Conservation (phyloP, 306 rosid species). For the Medicago arabica region DNA sequence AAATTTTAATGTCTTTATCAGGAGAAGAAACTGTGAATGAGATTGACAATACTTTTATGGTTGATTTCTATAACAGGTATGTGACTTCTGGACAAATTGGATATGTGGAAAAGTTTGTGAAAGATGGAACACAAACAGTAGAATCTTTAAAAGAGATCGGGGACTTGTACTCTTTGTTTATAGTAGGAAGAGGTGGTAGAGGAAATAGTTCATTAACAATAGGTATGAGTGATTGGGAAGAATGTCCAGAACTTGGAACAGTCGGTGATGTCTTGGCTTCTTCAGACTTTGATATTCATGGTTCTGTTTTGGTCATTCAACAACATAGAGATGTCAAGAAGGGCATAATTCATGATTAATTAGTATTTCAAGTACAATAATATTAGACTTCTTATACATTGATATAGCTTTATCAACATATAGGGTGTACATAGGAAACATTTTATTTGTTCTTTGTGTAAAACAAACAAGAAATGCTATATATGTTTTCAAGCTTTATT, state of each 20-base stretch:
- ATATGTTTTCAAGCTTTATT: too few species aligned
- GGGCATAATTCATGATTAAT: constrained; percentile 48
- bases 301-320: constrained; percentile 83
- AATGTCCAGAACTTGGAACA: constrained; percentile 92
- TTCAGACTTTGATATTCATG: constrained; percentile 75
- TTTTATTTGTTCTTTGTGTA: too few species aligned
- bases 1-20: constrained; percentile 69
- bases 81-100: constrained; percentile 86
- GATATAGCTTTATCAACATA: too few species aligned
- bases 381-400: too few species aligned
- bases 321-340: constrained; percentile 81
- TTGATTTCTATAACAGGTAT: constrained; percentile 78
- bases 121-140: constrained; percentile 67
- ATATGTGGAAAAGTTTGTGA: constrained; percentile 80
- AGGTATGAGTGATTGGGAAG: constrained; percentile 97
- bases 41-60: constrained; percentile 71
- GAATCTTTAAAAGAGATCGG: constrained; percentile 70
- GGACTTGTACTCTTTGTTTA: constrained; percentile 78
- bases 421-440: too few species aligned
- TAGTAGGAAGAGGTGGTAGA: constrained; percentile 91
- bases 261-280: constrained; percentile 96
- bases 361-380: background rate
- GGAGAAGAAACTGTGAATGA: constrained; percentile 66
- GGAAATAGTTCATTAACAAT: constrained; percentile 81
- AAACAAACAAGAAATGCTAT: too few species aligned